Evolutionary conservation across 164 flowering plant genomes (phyloP), one percentile per base, ranked within the genome.

Genomic region (Platanus orientalis): DNA sequence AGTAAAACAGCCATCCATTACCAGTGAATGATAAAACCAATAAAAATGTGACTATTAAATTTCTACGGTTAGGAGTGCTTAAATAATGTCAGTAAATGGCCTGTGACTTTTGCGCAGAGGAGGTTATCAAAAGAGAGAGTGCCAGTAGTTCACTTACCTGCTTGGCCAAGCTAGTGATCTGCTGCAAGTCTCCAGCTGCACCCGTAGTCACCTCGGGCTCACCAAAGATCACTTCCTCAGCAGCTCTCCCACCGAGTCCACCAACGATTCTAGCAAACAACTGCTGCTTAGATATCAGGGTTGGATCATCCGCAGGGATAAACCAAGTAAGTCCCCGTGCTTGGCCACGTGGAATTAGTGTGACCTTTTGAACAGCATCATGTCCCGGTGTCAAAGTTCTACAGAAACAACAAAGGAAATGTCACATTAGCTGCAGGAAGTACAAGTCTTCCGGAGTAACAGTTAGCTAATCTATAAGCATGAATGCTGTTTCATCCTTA

Each of bases 331-430:
- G 80, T 44, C 95, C 97, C 10, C 89, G 75, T 6, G 97, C 97
- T 62, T 88, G 94, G 63, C 97, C 94, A 50, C 97, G 92, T 9
- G 92, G 97, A 45, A 88, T 60, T 47, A 90, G 74, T 23, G 92
- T 90, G 45, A 88, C 97, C 71, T 90, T 90, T 61, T 90, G 97
- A 49, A 90, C 92, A 6, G 95, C 78, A 71, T 90, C 97, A 70
- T 88, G 97, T 40, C 97, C 97, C 25, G 97, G 95, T 40, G 97
- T 90, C 74, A 90, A 79, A 42, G 97, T 90, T 54, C 94, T 90
- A 76, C 73, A 74, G 39, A 20, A 47, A 66, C 20, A 10, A 59
- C n/a, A n/a, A 54, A n/a, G 47, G 0, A 52, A 34, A 36, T 12
- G 28, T 53, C 44, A 45, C 32, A 13, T 23, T 53, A 36, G 32